Evolutionary conservation across 2,329 filamentous ascomycete species (phyloP).

Genomic region (Pleomassaria siparia): DNA sequence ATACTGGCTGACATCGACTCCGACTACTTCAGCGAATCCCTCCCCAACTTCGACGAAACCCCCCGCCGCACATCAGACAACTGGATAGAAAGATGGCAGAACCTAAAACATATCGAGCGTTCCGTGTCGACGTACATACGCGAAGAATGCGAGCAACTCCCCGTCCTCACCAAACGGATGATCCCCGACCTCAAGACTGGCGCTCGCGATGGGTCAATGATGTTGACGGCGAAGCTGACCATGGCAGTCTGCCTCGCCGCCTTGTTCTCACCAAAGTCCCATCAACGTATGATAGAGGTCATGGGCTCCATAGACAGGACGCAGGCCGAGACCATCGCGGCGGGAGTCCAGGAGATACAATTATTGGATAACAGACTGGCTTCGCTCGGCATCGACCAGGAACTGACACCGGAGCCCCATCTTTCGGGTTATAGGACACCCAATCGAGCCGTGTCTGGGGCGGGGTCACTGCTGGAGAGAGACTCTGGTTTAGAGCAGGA

Average conservation of each 20-base stretch:
- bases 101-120: slow-evolving; percentile 54
- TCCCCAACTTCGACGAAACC: slow-evolving; percentile 48
- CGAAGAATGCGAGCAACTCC: slow-evolving; percentile 46
- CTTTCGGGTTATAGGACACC: slow-evolving; percentile 37
- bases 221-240: slow-evolving; percentile 47
- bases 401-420: slow-evolving; percentile 36
- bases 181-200: slow-evolving; percentile 53
- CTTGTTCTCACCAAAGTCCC: slow-evolving; percentile 51
- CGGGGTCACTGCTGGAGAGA: slow-evolving; percentile 31
- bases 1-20: slow-evolving; percentile 51
- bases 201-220: slow-evolving; percentile 47
- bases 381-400: slow-evolving; percentile 38
- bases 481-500: slow-evolving; percentile 53
- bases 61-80: slow-evolving; percentile 47
- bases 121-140: slow-evolving; percentile 52
- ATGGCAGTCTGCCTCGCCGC: slow-evolving; percentile 52
- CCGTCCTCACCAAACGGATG: slow-evolving; percentile 43
- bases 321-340: slow-evolving; percentile 42
- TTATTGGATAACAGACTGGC: slow-evolving; percentile 38
- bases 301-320: slow-evolving; percentile 40
- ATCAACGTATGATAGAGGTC: slow-evolving; percentile 50
- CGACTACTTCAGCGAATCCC: slow-evolving; percentile 51
- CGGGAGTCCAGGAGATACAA: slow-evolving; percentile 45
- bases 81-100: slow-evolving; percentile 57
- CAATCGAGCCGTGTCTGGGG: slow-evolving; percentile 32